Evolutionary conservation across 164 flowering plant genomes (phyloP).

Genomic region (Dillenia suffruticosa): DNA sequence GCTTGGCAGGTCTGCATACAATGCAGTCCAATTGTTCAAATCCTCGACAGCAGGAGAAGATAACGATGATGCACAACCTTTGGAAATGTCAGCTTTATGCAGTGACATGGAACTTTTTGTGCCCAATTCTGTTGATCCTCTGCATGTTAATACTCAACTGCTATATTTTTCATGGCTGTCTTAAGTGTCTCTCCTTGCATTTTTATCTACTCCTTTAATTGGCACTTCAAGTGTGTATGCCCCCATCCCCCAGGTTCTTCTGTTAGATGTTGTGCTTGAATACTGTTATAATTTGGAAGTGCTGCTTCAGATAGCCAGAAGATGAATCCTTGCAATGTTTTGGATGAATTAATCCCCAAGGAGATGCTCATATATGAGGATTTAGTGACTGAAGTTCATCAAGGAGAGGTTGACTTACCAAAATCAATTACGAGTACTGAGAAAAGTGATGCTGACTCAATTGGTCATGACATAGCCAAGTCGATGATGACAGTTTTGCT

Average conservation of each 20-base stretch:
- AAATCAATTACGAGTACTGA: conserved; percentile 34
- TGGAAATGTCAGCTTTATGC: conserved; percentile 11
- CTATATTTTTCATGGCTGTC: background rate
- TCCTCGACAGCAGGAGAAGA: conserved; percentile 13
- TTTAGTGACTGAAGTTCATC: conserved; percentile 20
- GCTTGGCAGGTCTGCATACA: conserved; percentile 40
- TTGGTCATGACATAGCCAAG: conserved; percentile 60
- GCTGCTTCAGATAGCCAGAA: conserved; percentile 17
- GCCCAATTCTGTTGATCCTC: conserved; percentile 50
- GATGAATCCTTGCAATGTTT: conserved; percentile 12
- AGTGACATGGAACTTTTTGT: conserved; percentile 34
- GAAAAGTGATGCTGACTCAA: conserved; percentile 58
- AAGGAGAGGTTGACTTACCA: conserved; percentile 30
- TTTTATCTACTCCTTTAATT: too few relatives aligned
- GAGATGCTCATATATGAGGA: conserved; percentile 24
- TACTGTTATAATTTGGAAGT: conserved; percentile 30
- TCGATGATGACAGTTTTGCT: conserved; percentile 87
- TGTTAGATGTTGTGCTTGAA: too few relatives aligned
- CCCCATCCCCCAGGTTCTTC: too few relatives aligned
- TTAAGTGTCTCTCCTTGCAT: too few relatives aligned
- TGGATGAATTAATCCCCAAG: conserved; percentile 18
- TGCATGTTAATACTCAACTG: conserved; percentile 40
- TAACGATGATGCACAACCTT: conserved; percentile 13
- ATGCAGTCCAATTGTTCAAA: conserved; percentile 11
- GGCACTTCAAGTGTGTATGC: too few relatives aligned